Base-by-base conservation (phyloP, 768 basidiomycete genomes). In the Nevesoporus exiguus region DNA sequence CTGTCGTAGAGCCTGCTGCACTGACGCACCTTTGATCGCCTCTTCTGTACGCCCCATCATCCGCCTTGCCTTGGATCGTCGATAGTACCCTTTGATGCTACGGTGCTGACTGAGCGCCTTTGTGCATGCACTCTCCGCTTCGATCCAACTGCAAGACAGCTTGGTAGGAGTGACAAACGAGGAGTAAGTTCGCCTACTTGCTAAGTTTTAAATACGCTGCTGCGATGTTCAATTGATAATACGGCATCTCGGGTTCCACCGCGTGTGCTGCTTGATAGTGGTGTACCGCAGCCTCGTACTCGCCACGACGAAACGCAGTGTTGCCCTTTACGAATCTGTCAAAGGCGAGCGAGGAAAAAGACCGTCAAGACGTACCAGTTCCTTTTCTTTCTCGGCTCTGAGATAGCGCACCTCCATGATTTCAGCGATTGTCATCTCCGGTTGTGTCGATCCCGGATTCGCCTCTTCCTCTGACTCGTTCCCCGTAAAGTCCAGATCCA, bases 201-300 rank as follows among this genome's bases (percentile, higher is more conserved):
- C 75, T 73, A 44, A 89, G 69, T 63, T 90, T 90, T 33, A 90
- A 67, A 65, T 88, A 77, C 0, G 88, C 87, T 1, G 86, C 86
- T 3, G 88, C 88, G 24, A 89, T 76, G 61, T 90, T 90, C 33
- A 89, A 78, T 62, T 87, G 83, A 60, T 90, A 90, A 61, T 86
- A 82, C 1, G 88, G 85, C 56, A 89, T 67, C 65, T 89, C 88
- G 3, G 86, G 80, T 61, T 89, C 87, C 40, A 85, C 84, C 7
- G 74, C 61, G 63, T 83, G 75, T 1, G 88, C 88, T 5, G 71
- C 67, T 62, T 81, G 75, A 66, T 90, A 90, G 51, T 78, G 76
- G 49, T 73, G 63, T 49, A 86, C 77, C 0, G 88, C 88, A 5
- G 61, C 60, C 15, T 73, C 68, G 56, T 74, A 89, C 39, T 84